A percentile compares a stretch with the other conserved stretches of the same genome.
These are phyloP conservation scores for Hemileccinum rubropunctum DNA, from an alignment of 768 basidiomycete species.

Conservation along the genomic window DNA sequence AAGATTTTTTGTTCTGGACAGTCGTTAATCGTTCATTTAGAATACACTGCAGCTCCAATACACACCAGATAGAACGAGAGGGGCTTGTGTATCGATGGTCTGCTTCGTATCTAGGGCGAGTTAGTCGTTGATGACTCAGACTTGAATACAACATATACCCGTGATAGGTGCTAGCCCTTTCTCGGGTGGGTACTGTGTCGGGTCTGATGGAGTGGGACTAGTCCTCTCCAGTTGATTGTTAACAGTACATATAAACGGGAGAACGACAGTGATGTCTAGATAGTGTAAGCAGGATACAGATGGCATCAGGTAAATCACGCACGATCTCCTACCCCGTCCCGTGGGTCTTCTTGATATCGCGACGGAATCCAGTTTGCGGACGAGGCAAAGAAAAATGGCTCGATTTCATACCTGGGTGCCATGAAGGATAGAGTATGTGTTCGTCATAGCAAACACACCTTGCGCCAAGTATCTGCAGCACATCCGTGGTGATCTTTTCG, in stretches of 20 bases:
- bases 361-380: constrained; percentile 44
- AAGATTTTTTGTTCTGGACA: constrained; percentile 21
- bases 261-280: constrained; percentile 43
- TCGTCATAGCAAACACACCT: constrained; percentile 22
- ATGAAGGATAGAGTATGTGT: constrained; percentile 1
- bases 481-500: constrained; percentile 34
- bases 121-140: neutral
- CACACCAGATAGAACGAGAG: constrained; percentile 28
- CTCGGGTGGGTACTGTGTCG: neutral
- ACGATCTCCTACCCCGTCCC: constrained; percentile 35
- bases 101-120: constrained; percentile 15
- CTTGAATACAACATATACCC: constrained; percentile 12
- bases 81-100: constrained; percentile 34
- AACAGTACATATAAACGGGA: constrained; percentile 41
- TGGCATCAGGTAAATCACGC: constrained; percentile 16
- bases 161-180: constrained; percentile 8
- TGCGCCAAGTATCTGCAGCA: constrained; percentile 37
- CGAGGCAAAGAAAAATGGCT: constrained; percentile 45
- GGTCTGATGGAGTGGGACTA: neutral
- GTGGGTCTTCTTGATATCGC: constrained; percentile 38
- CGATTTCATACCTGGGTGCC: constrained; percentile 35
- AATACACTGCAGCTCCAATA: neutral
- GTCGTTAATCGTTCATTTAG: neutral
- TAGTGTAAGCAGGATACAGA: neutral
- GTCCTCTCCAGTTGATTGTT: constrained; percentile 20